Conservation (phyloP, 768 basidiomycete genomes). For the Russula sp. region DNA sequence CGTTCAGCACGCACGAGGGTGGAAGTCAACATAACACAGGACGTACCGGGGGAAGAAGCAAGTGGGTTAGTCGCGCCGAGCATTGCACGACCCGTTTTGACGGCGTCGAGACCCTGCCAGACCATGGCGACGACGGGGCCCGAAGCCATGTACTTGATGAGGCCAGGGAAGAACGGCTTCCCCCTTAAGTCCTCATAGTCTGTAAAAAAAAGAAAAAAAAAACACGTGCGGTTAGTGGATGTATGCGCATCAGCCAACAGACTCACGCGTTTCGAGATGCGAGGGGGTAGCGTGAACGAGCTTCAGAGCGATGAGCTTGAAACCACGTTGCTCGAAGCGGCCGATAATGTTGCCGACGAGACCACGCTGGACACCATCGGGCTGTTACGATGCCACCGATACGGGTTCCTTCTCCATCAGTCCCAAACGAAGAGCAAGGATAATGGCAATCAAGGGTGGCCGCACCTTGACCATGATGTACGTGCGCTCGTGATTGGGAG, state of each 20-base stretch:
- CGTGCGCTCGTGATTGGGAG: constrained; percentile 68
- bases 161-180: constrained; percentile 93
- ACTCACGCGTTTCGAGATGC: constrained; percentile 85
- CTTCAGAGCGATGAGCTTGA: constrained; percentile 95
- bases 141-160: constrained; percentile 93
- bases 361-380: constrained; percentile 96
- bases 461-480: constrained; percentile 99
- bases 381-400: constrained; percentile 42
- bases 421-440: not conserved
- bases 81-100: constrained; percentile 94
- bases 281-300: constrained; percentile 68
- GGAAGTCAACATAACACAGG: not conserved
- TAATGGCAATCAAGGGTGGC: not conserved
- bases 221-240: not conserved
- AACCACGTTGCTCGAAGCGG: constrained; percentile 97
- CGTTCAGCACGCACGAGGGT: not conserved
- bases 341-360: constrained; percentile 93
- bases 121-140: constrained; percentile 96
- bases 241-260: not conserved
- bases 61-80: constrained; percentile 97
- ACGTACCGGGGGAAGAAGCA: constrained; percentile 72
- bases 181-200: constrained; percentile 95
- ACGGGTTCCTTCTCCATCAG: not conserved
- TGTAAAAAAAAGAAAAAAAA: constrained; percentile 27
- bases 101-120: constrained; percentile 90